Base-by-base conservation (phyloP, 2,329 filamentous ascomycete species). In the Penicillium sp. region DNA sequence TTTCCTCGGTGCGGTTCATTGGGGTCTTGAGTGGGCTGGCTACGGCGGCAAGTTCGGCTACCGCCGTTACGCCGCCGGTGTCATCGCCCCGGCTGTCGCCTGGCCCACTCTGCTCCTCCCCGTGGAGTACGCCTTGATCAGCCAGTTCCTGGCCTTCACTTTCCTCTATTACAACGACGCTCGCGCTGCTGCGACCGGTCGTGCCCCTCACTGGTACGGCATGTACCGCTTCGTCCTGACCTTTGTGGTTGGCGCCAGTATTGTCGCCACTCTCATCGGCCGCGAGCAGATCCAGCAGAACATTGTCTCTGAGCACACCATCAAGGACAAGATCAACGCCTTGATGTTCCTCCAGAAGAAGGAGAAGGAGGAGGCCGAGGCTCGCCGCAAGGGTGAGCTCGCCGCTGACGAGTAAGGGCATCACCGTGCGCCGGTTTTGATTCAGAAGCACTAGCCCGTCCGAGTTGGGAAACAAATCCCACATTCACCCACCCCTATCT, bases 211-310 rank as follows among this genome's bases (percentile, higher is more conserved):
- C 34, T 96, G 90, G 90, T 96, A 95, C 67, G 79, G 77, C 50
- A 86, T 84, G 43, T 96, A 96, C 74, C 88, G 91, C 32, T 96
- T 95, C 69, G 84, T 95, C 7, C 77, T 96, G 59, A 96, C 91
- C 2, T 91, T 90, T 66, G 79, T 96, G 51, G 90, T 95, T 27
- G 90, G 91, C 35, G 76, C 81, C 38, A 84, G 86, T 53, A 91
- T 96, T 57, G 82, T 93, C 37, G 73, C 88, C 58, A 91, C 82
- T 54, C 74, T 96, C 56, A 79, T 96, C 53, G 89, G 88, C 36
- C 83, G 90, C 52, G 86, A 90, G 61, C 85, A 90, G 72, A 83
- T 94, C 57, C 77, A 75, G 46, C 62, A 63, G 52, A 65, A 55
- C 50, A 46, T 64, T 40, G 48, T 49, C 49, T 50, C 64, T 13